These are phyloP conservation scores for Myrica gale DNA, from an alignment of 306 rosid genomes.

Conservation along the genomic window DNA sequence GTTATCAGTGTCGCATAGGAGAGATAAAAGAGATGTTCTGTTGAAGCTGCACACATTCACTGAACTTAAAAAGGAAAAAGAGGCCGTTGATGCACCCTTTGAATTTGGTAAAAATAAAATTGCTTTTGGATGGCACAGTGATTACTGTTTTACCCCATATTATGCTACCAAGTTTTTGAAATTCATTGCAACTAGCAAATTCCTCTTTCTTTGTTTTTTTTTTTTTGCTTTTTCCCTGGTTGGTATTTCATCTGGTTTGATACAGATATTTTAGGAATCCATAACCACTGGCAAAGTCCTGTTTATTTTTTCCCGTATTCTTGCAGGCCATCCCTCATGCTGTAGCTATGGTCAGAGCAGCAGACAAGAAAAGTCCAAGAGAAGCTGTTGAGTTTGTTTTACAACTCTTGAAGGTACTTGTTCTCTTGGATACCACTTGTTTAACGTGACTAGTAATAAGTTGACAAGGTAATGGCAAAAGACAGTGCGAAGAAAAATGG, in stretches of 20 bases:
- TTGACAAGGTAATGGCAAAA: neutral
- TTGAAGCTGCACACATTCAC: neutral
- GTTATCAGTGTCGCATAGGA: neutral
- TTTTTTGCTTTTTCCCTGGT: too few species aligned
- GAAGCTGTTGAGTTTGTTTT: slow-evolving; percentile 94
- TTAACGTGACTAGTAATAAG: slow-evolving; percentile 1
- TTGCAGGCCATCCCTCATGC: slow-evolving; percentile 96
- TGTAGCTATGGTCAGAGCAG: slow-evolving; percentile 75
- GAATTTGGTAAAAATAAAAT: neutral
- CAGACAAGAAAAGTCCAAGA: slow-evolving; percentile 92
- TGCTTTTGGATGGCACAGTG: too few species aligned
- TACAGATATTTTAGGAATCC: neutral
- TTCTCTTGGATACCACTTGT: slow-evolving; percentile 3
- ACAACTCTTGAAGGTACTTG: slow-evolving; percentile 79
- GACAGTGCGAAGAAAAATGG: too few species aligned
- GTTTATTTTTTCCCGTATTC: slow-evolving; percentile 1
- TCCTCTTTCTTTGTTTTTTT: too few species aligned
- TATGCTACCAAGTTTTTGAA: neutral
- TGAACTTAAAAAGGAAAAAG: neutral
- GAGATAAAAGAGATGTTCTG: neutral
- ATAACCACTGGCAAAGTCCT: slow-evolving; percentile 14
- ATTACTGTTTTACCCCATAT: slow-evolving; percentile 19
- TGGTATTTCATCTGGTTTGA: too few species aligned
- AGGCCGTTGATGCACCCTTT: neutral
- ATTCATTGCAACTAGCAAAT: too few species aligned